Evolutionary conservation across 2,329 filamentous ascomycete genomes (phyloP), one percentile per base, ranked within the genome.

Genomic region (Trichoderma sp.): DNA sequence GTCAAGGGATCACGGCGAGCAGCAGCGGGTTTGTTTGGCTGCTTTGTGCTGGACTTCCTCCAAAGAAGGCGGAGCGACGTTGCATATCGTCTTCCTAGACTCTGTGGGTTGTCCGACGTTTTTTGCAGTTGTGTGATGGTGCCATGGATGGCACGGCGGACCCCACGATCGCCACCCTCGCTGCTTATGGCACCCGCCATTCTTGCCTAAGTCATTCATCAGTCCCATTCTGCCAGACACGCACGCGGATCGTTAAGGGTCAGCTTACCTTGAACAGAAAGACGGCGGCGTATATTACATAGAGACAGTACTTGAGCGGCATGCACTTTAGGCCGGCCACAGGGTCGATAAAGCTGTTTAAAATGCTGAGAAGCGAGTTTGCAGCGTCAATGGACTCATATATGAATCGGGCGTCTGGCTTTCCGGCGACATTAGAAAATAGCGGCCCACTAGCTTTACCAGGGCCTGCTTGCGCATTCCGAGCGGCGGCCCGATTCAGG

Each of bases 41-140:
- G 43, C 10, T 47, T 47, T 43, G 57, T 60, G 29, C 35, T 40
- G 7, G 57, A 60, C 16, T 60, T 60, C 8, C 57, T 60, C 57
- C 57, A 60, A 5, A 60, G 57, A 2, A 60, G 57, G 24, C 57
- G 57, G 16, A 60, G 57, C 6, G 57, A 60, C 8, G 57, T 60
- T 10, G 57, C 57, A 35, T 60, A 60, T 29, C 57, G 57, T 14
- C 57, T 37, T 43, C 57, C 57, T 27, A 60, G 57, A n/a, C 57
- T 60, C 13, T 60, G 35, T 19, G 57, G 57, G 14, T 60, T 60
- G 40, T 60, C 57, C 11, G 57, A 60, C 24, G 57, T 60, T 43
- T 60, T 60, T 43, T 60, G 57, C n/a, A 60, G 35, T 4, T 60
- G 57, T 60, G 57, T 40, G n/a, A 60, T 60, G 16, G 57, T 60